Percentiles rank a stretch among this genome's conserved stretches.
Conservation (phyloP, 768 basidiomycete genomes). For the Pulveroboletus sp. region DNA sequence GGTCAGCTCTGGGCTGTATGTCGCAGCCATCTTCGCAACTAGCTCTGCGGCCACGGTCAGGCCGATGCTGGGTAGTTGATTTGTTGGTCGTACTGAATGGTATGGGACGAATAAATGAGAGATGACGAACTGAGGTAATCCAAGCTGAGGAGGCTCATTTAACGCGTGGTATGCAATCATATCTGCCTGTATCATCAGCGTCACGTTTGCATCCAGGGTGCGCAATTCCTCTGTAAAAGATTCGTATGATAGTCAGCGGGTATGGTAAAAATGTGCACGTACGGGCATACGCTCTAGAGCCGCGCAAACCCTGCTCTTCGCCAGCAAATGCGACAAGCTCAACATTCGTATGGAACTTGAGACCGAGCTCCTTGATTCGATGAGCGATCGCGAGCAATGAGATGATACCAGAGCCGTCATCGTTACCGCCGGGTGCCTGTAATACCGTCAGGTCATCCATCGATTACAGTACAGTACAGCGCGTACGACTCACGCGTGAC, state of each 20-base stretch:
- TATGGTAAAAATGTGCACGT: constrained; percentile 27
- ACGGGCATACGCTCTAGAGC: constrained; percentile 79
- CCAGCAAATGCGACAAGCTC: constrained; percentile 83
- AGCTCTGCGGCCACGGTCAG: constrained; percentile 72
- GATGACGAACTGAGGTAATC: constrained; percentile 54
- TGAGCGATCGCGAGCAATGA: constrained; percentile 79
- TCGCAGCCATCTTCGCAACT: constrained; percentile 64
- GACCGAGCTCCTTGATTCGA: constrained; percentile 57
- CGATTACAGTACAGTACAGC: neutral
- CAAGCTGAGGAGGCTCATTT: constrained; percentile 78
- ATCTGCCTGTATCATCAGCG: constrained; percentile 86
- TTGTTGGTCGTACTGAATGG: neutral
- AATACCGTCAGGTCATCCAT: neutral
- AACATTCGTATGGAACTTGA: constrained; percentile 73
- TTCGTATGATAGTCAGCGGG: neutral
- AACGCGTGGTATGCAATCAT: constrained; percentile 85
- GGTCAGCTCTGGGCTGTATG: constrained; percentile 77
- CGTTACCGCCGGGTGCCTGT: constrained; percentile 50
- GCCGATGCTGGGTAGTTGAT: constrained; percentile 53
- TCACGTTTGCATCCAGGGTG: constrained; percentile 55
- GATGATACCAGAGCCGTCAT: constrained; percentile 60
- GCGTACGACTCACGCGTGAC: constrained; percentile 34
- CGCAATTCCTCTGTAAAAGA: constrained; percentile 50
- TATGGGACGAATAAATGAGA: neutral
- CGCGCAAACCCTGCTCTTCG: constrained; percentile 85